Conservation (phyloP, 2,329 filamentous ascomycete genomes). For the Drechslerella dactyloides region DNA sequence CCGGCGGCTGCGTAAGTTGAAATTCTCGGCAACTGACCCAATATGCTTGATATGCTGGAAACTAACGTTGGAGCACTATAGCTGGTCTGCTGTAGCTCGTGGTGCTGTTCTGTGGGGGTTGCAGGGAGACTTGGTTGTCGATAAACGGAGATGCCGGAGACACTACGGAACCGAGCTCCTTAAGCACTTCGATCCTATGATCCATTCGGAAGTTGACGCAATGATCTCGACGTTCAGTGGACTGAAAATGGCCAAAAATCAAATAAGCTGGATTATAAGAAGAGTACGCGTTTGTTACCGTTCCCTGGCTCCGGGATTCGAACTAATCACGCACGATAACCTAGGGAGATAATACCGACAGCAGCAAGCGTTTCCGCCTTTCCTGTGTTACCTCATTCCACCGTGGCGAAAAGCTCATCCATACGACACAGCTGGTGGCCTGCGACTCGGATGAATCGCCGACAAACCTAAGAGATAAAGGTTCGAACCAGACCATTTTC, state of each 20-base stretch:
- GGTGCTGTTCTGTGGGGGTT: slow-evolving; percentile 48
- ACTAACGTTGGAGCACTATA: background rate
- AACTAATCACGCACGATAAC: background rate
- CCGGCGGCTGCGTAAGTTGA: slow-evolving; percentile 33
- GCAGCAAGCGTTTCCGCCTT: slow-evolving; percentile 43
- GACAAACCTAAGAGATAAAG: slow-evolving; percentile 43
- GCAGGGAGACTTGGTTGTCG: slow-evolving; percentile 44
- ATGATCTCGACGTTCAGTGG: slow-evolving; percentile 51
- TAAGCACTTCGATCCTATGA: slow-evolving; percentile 46
- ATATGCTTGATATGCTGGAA: background rate
- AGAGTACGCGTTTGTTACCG: slow-evolving; percentile 15
- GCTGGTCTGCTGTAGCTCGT: slow-evolving; percentile 42
- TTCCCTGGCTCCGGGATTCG: background rate
- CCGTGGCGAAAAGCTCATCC: slow-evolving; percentile 46
- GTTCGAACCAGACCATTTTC: slow-evolving; percentile 7
- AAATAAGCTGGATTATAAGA: slow-evolving; percentile 49
- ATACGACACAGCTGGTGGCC: slow-evolving; percentile 46
- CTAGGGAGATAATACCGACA: slow-evolving; percentile 45
- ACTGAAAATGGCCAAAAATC: slow-evolving; percentile 49
- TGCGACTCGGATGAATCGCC: slow-evolving; percentile 45
- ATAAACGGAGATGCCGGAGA: slow-evolving; percentile 44
- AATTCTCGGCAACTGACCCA: background rate
- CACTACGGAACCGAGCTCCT: slow-evolving; percentile 49
- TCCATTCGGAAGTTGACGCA: slow-evolving; percentile 45
- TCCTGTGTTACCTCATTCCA: slow-evolving; percentile 50